Evolutionary conservation across 1,284 basidiomycete genomes (phyloP).

Genomic region (Cryptococcus sp.): DNA sequence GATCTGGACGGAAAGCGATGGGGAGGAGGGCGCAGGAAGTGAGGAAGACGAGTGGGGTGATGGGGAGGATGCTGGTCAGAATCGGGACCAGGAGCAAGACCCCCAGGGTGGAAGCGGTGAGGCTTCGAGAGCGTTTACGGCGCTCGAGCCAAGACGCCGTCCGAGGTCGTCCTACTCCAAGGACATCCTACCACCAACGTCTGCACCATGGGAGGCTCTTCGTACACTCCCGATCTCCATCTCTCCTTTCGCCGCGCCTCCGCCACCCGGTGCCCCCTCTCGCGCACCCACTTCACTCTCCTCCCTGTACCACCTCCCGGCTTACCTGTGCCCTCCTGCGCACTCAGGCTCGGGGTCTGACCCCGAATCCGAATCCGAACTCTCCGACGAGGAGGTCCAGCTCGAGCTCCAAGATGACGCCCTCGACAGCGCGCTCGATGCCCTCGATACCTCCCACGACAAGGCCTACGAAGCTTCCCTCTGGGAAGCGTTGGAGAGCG

Average conservation of each 20-base stretch:
- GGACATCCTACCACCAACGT: neutral
- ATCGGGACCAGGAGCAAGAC: neutral
- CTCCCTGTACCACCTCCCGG: too few relatives aligned
- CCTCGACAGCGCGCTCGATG: slow-evolving; percentile 11
- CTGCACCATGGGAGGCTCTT: neutral
- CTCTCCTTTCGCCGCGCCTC: too few relatives aligned
- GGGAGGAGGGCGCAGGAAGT: neutral
- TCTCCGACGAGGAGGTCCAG: neutral
- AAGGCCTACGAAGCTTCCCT: slow-evolving; percentile 8
- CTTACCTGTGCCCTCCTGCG: too few relatives aligned
- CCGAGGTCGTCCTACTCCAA: neutral
- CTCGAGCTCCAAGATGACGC: slow-evolving; percentile 8
- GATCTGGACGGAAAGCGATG: neutral
- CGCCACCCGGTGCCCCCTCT: too few relatives aligned
- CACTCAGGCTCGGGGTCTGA: too few relatives aligned
- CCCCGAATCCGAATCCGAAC: neutral
- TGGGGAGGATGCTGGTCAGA: neutral
- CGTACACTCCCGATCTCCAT: neutral
- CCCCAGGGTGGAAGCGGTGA: neutral
- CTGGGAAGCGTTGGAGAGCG: slow-evolving; percentile 3
- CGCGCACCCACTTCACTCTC: too few relatives aligned
- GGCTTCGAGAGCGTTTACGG: neutral
- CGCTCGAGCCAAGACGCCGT: neutral
- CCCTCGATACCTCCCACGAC: slow-evolving; percentile 15
- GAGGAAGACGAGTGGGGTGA: neutral